These are phyloP conservation scores for Nicotiana tomentosiformis DNA, from an alignment of 257 asterid genomes.

Conservation along the genomic window DNA sequence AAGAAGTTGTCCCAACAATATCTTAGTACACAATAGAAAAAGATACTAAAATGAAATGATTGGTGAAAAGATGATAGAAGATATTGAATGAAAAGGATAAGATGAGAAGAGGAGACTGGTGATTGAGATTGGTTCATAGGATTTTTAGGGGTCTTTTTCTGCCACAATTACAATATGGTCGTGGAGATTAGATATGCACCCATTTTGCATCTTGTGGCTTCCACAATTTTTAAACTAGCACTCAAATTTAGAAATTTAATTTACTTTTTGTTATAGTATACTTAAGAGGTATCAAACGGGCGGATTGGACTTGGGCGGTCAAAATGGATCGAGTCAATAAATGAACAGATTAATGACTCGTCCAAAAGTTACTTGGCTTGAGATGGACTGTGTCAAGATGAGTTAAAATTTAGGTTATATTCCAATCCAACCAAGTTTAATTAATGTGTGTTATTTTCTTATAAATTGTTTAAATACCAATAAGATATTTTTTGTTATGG, in stretches of 20 bases:
- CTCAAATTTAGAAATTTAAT: not conserved
- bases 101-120: conserved; percentile 30
- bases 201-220: not conserved
- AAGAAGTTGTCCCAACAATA: not conserved
- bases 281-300: no score
- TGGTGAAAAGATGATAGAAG: not conserved
- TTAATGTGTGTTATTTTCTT: no score
- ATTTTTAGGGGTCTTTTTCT: conserved; percentile 24
- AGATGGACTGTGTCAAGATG: no score
- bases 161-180: conserved; percentile 29
- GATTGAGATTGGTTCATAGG: conserved; percentile 37
- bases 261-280: not conserved
- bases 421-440: no score
- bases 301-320: no score
- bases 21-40: not conserved
- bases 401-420: no score
- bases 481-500: no score
- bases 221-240: not conserved
- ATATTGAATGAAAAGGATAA: conserved; percentile 27
- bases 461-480: no score
- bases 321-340: no score
- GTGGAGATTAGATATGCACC: conserved; percentile 16
- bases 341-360: rapidly evolving
- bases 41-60: not conserved
- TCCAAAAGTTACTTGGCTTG: no score